Evolutionary conservation across 306 rosid species (phyloP).

Genomic region (Urtica urens): DNA sequence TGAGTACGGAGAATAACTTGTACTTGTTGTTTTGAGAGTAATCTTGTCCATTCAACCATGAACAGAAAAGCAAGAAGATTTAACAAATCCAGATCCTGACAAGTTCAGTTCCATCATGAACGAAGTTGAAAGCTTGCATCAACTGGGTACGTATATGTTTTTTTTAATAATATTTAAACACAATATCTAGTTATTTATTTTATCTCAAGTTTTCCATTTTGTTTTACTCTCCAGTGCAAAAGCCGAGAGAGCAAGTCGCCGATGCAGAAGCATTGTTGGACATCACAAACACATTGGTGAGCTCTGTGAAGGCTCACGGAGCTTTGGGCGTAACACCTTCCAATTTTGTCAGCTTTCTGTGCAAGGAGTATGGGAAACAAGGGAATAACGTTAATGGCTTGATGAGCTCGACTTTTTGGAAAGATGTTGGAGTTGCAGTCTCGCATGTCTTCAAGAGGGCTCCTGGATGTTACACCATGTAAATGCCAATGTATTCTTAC

Average conservation of each 20-base stretch:
- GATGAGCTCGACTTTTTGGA: conserved; percentile 36
- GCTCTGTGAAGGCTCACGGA: conserved; percentile 46
- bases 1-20: neutral
- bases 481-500: neutral
- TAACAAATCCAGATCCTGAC: conserved; percentile 34
- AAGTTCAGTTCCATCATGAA: conserved; percentile 40
- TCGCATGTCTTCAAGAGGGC: conserved; percentile 43
- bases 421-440: conserved; percentile 39
- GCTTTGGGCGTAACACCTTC: conserved; percentile 61
- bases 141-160: conserved; percentile 34
- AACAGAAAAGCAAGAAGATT: conserved; percentile 61
- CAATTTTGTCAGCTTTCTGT: conserved; percentile 41
- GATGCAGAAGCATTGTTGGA: conserved; percentile 81
- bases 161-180: neutral
- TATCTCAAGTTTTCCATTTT: neutral
- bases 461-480: conserved; percentile 65
- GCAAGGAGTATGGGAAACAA: conserved; percentile 27
- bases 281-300: conserved; percentile 42
- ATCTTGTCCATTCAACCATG: neutral
- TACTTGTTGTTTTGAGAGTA: neutral
- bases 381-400: conserved; percentile 1
- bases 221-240: conserved; percentile 35
- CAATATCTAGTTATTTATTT: neutral
- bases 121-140: conserved; percentile 61
- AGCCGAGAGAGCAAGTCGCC: conserved; percentile 85